Evolutionary conservation across 2,329 filamentous ascomycete species (phyloP), one percentile per base, ranked within the genome.

Genomic region (Claviceps paspali): DNA sequence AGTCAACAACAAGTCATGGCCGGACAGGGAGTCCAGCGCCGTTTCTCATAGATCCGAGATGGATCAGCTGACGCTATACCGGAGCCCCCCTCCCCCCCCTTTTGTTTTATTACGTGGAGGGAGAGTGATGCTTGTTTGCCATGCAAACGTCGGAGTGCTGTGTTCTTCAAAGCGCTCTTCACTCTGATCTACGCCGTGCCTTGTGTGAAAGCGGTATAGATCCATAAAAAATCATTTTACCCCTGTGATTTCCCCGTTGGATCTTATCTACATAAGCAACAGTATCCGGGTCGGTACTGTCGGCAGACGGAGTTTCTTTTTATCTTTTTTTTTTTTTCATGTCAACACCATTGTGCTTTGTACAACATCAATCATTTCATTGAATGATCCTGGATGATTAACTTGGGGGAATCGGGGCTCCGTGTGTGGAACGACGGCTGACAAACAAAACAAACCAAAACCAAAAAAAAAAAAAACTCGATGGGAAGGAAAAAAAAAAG

Each of bases 1-100:
- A 63, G 61, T 41, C 40, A 73, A 47, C 40, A 73, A 47, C 62
- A 65, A 22, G 68, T 73, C 38, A 70, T 73, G 59, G 65, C 67
- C 30, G 67, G 68, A 26, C 69, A 73, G 49, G 62, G 62, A 38
- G 62, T 68, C 7, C 64, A 69, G 47, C 63, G 73, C 41, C 70
- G 71, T 42, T 74, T 68, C 55, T 73, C 67, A 54, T 76, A 71
- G 57, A 47, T 49, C 42, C 49, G 41, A 44, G 38, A n/a, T 12
- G 14, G 10, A 34, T 27, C 34, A 24, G 18, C 18, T 36, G 24
- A 30, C n/a, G 33, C 26, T 21, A 3, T 18, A 31, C n/a, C n/a
- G n/a, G n/a, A n/a, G n/a, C n/a, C n/a, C n/a, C n/a, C n/a, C n/a
- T n/a, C n/a, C n/a, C n/a, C n/a, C n/a, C n/a, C n/a, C n/a, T n/a